Evolutionary conservation across 306 rosid species (phyloP).

Genomic region (Comarum palustre): DNA sequence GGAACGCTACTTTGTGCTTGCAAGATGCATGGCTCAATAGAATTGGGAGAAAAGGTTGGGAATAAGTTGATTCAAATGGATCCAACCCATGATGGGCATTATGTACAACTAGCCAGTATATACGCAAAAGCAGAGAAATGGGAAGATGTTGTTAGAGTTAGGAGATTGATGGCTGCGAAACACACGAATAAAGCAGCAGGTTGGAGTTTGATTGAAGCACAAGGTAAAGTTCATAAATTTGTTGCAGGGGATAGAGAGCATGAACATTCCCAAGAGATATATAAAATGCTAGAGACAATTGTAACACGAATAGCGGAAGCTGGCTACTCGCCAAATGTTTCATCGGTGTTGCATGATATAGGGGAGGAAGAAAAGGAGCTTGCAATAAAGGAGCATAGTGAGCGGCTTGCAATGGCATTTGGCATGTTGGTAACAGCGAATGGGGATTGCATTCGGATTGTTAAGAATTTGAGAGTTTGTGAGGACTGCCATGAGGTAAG

Average conservation of each 20-base stretch:
- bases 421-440: slow-evolving; percentile 41
- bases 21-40: slow-evolving; percentile 57
- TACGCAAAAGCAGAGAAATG: slow-evolving; percentile 75
- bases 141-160: slow-evolving; percentile 71
- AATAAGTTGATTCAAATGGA: slow-evolving; percentile 59
- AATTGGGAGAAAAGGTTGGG: slow-evolving; percentile 70
- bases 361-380: slow-evolving; percentile 51
- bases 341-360: slow-evolving; percentile 39
- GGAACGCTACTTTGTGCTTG: slow-evolving; percentile 71
- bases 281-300: slow-evolving; percentile 56
- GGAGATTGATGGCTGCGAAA: slow-evolving; percentile 51
- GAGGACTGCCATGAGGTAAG: slow-evolving; percentile 49
- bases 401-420: slow-evolving; percentile 47
- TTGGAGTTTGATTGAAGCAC: slow-evolving; percentile 79
- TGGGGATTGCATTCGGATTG: slow-evolving; percentile 43
- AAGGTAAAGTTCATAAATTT: slow-evolving; percentile 67
- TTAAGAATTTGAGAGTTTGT: slow-evolving; percentile 50
- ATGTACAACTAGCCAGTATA: slow-evolving; percentile 64
- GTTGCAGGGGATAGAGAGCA: slow-evolving; percentile 69
- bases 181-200: slow-evolving; percentile 56
- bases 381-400: slow-evolving; percentile 40
- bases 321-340: slow-evolving; percentile 43
- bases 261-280: slow-evolving; percentile 41
- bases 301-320: slow-evolving; percentile 43
- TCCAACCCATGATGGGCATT: slow-evolving; percentile 74